These are phyloP conservation scores for Psidium guajava DNA, from an alignment of 345 rosid species.

Conservation along the genomic window DNA sequence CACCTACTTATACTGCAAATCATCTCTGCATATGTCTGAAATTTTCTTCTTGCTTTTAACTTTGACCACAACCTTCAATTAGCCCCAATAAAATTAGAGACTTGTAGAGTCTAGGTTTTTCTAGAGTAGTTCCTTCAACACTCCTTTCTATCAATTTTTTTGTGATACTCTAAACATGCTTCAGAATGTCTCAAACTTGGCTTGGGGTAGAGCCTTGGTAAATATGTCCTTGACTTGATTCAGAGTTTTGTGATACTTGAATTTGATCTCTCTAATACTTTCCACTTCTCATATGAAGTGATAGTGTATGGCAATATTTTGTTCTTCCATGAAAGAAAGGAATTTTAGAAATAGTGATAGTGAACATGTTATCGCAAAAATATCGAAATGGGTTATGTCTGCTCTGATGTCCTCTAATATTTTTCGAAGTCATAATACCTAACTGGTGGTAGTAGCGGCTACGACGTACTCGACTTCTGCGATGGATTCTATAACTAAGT, in stretches of 20 bases:
- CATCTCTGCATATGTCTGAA: not conserved
- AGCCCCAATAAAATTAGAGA: not conserved
- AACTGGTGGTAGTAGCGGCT: not conserved
- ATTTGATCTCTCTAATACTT: not conserved
- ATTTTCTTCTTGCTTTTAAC: not conserved
- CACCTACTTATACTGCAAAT: not conserved
- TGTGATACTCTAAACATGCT: not conserved
- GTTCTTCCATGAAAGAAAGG: not conserved
- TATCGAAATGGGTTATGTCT: not conserved
- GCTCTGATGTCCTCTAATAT: not conserved
- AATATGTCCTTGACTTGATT: not conserved
- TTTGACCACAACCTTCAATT: not conserved
- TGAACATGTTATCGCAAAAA: not conserved
- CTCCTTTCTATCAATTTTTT: not conserved
- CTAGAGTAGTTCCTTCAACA: not conserved
- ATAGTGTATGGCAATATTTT: not conserved
- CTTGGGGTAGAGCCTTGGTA: not conserved
- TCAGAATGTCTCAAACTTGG: not conserved
- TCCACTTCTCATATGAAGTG: not conserved
- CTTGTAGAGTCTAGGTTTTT: not conserved
- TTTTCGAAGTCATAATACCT: not conserved
- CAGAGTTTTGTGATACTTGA: not conserved
- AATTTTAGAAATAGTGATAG: not conserved
- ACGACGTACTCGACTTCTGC: not conserved
- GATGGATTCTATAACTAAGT: not conserved